Evolutionary conservation across 1,284 basidiomycete genomes (phyloP).

Genomic region (Ustilago trichophora): DNA sequence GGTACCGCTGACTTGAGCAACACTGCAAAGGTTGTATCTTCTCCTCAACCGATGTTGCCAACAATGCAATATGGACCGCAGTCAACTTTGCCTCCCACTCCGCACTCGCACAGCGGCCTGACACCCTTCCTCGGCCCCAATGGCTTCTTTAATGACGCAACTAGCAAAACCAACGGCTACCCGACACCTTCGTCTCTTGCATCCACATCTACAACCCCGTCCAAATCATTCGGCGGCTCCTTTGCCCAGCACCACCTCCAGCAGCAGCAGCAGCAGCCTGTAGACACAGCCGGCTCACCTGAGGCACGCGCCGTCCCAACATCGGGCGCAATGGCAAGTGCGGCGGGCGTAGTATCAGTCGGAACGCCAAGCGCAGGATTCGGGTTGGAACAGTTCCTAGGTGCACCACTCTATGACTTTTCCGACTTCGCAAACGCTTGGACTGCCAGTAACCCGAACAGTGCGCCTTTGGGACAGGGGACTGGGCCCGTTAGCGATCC

Average conservation of each 20-base stretch:
- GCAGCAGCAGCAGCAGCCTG: background rate
- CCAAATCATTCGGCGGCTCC: background rate
- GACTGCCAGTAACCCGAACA: conserved; percentile 28
- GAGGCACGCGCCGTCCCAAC: background rate
- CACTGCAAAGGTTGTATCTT: too few species aligned
- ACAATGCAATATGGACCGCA: background rate
- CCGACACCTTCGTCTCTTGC: conserved; percentile 26
- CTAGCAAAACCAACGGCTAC: conserved; percentile 7
- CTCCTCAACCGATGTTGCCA: conserved; percentile 3
- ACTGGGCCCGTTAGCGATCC: conserved; percentile 37
- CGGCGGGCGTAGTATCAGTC: conserved; percentile 9
- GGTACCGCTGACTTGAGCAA: too few species aligned
- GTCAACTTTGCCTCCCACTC: conserved; percentile 14
- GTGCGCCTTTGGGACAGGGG: background rate
- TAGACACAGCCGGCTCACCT: too few species aligned
- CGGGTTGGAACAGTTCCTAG: conserved; percentile 36
- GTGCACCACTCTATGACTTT: conserved; percentile 44
- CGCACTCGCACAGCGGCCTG: conserved; percentile 27
- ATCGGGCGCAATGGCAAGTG: conserved; percentile 2
- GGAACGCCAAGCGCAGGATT: conserved; percentile 52
- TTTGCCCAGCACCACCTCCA: background rate
- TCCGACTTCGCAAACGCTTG: conserved; percentile 45
- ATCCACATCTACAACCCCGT: conserved; percentile 4
- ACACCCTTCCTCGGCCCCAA: conserved; percentile 40
- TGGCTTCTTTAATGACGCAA: conserved; percentile 22